Evolutionary conservation across 805 yeast genomes (phyloP).

Genomic region (Debaryomyces prosopidis): DNA sequence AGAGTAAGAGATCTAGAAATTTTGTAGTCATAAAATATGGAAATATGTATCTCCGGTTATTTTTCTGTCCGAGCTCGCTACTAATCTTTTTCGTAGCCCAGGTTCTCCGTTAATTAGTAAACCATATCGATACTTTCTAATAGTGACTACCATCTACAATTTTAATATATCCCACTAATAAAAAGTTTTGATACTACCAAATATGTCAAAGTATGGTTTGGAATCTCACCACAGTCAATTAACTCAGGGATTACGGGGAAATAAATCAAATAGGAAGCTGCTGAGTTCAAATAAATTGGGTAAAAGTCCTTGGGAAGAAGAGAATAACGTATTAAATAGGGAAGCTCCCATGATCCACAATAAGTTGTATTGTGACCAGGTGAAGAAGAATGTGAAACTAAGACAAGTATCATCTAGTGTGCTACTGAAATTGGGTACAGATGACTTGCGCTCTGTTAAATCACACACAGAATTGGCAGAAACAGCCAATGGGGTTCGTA

Average conservation of each 20-base stretch:
- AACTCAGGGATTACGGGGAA: background rate
- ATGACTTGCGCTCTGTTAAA: constrained; percentile 53
- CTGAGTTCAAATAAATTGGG: background rate
- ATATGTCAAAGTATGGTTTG: background rate
- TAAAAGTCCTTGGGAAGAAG: background rate
- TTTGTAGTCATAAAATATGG: background rate
- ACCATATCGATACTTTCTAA: too few relatives aligned
- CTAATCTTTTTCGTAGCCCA: too few relatives aligned
- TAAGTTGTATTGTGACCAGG: constrained; percentile 29
- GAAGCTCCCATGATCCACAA: constrained; percentile 29
- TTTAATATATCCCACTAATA: too few relatives aligned
- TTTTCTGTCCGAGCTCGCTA: too few relatives aligned
- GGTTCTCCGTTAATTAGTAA: too few relatives aligned
- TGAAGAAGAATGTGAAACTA: constrained; percentile 7
- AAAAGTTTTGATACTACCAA: background rate
- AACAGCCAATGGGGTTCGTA: constrained; percentile 78
- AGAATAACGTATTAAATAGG: background rate
- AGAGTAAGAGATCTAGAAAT: background rate
- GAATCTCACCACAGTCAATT: background rate
- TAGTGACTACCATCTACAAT: too few relatives aligned
- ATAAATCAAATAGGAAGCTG: background rate
- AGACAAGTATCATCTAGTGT: constrained; percentile 20
- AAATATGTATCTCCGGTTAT: too few relatives aligned
- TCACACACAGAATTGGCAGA: constrained; percentile 77
- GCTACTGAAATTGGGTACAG: constrained; percentile 29